Percentiles rank a stretch among this genome's conserved stretches.
Evolutionary conservation across 2,329 filamentous ascomycete genomes (phyloP).

Genomic region (Geosmithia morbida): DNA sequence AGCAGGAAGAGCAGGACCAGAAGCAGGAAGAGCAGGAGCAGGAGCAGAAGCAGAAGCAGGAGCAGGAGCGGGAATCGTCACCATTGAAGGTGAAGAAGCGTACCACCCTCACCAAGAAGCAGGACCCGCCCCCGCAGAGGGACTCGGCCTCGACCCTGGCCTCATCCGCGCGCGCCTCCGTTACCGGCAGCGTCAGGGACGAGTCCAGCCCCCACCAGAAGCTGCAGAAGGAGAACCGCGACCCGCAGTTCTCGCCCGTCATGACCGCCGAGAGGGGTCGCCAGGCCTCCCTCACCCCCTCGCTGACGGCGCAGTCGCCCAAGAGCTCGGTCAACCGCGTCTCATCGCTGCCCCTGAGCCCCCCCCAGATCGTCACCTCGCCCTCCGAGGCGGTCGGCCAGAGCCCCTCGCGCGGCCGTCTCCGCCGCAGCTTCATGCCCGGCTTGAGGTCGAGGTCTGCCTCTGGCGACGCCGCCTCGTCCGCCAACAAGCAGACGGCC

Average conservation of each 20-base stretch:
- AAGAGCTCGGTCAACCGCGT: conserved; percentile 8
- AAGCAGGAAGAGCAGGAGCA: not conserved
- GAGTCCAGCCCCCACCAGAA: conserved; percentile 10
- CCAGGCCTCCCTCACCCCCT: conserved; percentile 6
- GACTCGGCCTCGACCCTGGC: conserved; percentile 2
- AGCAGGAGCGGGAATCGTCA: conserved; percentile 6
- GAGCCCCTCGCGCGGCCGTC: conserved; percentile 27
- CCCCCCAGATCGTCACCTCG: conserved; percentile 9
- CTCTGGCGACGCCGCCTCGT: conserved; percentile 20
- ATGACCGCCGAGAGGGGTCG: conserved; percentile 5
- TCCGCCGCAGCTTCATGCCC: conserved; percentile 40
- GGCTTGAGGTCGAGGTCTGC: conserved; percentile 35
- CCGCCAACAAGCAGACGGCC: conserved; percentile 16
- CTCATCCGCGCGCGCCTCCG: not conserved
- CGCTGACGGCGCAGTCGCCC: conserved; percentile 21
- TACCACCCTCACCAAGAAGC: conserved; percentile 9
- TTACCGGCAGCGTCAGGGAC: conserved; percentile 4
- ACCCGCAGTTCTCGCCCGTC: conserved; percentile 9
- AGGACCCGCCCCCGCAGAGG: conserved; percentile 1
- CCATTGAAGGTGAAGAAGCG: conserved; percentile 3
- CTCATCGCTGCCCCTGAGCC: conserved; percentile 13
- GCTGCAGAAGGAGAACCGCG: conserved; percentile 15
- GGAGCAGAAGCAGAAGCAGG: not conserved
- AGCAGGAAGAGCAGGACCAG: too few relatives aligned
- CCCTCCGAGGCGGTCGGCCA: conserved; percentile 20